phyloP scores from a whole-genome alignment of 129 eudicot genomes.

The Tanacetum coccineum region DNA sequence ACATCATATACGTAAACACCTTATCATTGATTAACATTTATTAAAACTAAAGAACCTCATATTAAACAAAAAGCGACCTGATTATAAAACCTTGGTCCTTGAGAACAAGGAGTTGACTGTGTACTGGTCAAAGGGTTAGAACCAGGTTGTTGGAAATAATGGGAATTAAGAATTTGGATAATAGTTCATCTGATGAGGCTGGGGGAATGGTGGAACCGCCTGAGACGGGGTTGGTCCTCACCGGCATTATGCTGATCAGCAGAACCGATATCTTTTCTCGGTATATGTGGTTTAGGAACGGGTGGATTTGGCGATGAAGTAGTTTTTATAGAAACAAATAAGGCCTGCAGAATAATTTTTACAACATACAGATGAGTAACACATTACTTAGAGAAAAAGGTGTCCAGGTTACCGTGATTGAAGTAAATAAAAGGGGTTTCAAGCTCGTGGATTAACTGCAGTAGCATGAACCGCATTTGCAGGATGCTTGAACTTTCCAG shows the following conservation, averaged over 20 bases:
- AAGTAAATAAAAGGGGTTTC: neutral
- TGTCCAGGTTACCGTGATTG: neutral
- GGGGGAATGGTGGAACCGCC: slow-evolving; percentile 42
- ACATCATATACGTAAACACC: slow-evolving; percentile 18
- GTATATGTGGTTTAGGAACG: slow-evolving; percentile 48
- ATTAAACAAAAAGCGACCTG: slow-evolving; percentile 41
- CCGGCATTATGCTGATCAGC: slow-evolving; percentile 36
- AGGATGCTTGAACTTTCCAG: too few species aligned
- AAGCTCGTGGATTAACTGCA: too few species aligned
- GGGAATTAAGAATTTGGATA: slow-evolving; percentile 49
- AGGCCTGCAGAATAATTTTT: slow-evolving; percentile 48
- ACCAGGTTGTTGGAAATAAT: slow-evolving; percentile 36
- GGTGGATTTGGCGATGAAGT: slow-evolving; percentile 43
- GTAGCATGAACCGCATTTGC: too few species aligned
- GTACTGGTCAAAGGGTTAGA: slow-evolving; percentile 1
- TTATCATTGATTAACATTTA: neutral
- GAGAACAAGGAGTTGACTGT: slow-evolving; percentile 50
- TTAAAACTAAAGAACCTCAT: neutral
- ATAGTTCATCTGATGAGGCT: slow-evolving; percentile 44
- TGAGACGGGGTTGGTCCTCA: slow-evolving; percentile 64
- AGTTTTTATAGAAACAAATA: slow-evolving; percentile 45
- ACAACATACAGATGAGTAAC: slow-evolving; percentile 5
- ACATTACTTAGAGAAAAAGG: too few species aligned
- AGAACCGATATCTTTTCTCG: slow-evolving; percentile 44
- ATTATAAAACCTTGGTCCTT: slow-evolving; percentile 53